Evolutionary conservation across 2,329 filamentous ascomycete species (phyloP).

Genomic region (Diaporthe sp.): DNA sequence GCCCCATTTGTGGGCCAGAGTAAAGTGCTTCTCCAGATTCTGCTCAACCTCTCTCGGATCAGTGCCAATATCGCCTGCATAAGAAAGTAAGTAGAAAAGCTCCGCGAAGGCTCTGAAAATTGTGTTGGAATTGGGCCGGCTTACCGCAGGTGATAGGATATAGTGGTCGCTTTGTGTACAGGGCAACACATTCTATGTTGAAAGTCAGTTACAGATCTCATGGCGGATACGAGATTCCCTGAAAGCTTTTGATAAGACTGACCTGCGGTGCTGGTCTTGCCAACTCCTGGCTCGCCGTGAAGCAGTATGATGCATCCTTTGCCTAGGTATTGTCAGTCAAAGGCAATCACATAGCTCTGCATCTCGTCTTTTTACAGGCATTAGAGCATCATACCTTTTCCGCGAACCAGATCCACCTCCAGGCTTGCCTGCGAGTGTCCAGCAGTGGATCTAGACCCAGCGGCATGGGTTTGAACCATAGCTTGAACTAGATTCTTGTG

Average conservation of each 20-base stretch:
- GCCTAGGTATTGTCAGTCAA: not conserved
- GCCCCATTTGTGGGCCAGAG: slow-evolving; percentile 44
- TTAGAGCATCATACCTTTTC: slow-evolving; percentile 1
- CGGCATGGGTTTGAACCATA: slow-evolving; percentile 45
- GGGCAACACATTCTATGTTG: slow-evolving; percentile 23
- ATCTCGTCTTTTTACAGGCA: not conserved
- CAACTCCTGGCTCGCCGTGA: not conserved
- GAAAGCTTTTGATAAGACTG: not conserved
- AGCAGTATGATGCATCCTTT: not conserved
- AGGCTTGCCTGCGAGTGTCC: not conserved
- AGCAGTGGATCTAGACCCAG: not conserved
- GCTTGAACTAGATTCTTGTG: slow-evolving; percentile 48
- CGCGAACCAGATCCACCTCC: slow-evolving; percentile 23
- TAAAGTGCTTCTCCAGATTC: slow-evolving; percentile 41
- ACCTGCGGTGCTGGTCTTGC: not conserved
- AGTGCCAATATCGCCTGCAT: slow-evolving; percentile 40
- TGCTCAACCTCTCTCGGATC: slow-evolving; percentile 37
- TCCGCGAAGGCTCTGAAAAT: not conserved
- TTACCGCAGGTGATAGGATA: slow-evolving; percentile 30
- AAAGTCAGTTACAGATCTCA: not conserved
- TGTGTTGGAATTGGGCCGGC: not conserved
- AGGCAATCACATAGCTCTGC: not conserved
- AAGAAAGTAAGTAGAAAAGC: not conserved
- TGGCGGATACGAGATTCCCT: not conserved
- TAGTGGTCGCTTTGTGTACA: slow-evolving; percentile 20